Base-by-base conservation (phyloP, 352 stramenopile genomes). In the Phytophthora macrochlamydospora region DNA sequence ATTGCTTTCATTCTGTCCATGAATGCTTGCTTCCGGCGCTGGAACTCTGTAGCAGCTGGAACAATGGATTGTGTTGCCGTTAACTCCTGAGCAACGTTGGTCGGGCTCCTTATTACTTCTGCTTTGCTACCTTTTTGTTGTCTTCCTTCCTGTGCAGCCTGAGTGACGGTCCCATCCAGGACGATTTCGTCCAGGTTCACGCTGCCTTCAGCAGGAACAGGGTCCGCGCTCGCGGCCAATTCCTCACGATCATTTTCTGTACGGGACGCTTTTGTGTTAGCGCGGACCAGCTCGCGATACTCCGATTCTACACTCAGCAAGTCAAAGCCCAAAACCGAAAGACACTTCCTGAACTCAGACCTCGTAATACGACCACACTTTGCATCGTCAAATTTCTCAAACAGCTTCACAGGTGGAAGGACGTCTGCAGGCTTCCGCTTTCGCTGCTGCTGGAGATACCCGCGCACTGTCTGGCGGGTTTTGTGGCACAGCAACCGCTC, bases 1-100 rank as follows among this genome's bases (percentile, higher is more conserved):
- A 93, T 89, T 12, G 77, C 68, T 51, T 93, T 92, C 69, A 93
- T 93, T 60, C 87, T 77, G 31, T 95, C 76, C 44, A 76, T 59
- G 49, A 95, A 95, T 30, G 81, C 59, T 60, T 90, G 72, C 43
- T 92, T 93, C 14, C 87, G 72, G 30, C 79, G 73, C 45, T 90
- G 74, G 51, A 93, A 95, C 53, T 95, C 87, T 8, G 65, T 75
- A 29, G 67, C 33, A 24, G 81, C 69, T 24, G 73, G 35, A 37
- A 58, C n/a, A 45, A 29, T 14, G 13, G 45, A 58, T 45, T 14
- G 24, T 32, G 1, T 52, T 30, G 50, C 4, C 9, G 50, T 32
- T 31, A 49, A 14, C 9, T 38, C n/a, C 30, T 46, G 4, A 7
- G 7, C n/a, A 31, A 24, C 3, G n/a, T 40, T 51, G 5, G 40